Evolutionary conservation across 2,329 filamentous ascomycete species (phyloP).

Genomic region (Xylariaceae sp.): DNA sequence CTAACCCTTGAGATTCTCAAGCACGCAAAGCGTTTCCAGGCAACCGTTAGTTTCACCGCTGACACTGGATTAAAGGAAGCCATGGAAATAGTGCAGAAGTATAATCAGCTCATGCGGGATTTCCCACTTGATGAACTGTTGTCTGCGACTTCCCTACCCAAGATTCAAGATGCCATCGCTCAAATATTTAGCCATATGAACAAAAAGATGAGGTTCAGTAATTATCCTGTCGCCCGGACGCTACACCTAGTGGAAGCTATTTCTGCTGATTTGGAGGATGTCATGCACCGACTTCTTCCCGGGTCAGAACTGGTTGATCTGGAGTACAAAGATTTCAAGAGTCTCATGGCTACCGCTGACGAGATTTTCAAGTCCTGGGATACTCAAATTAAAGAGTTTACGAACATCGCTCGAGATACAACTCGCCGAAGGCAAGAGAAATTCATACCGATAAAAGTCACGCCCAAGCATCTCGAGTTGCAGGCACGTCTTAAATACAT

Average conservation of each 20-base stretch:
- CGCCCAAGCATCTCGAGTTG: conserved; percentile 78
- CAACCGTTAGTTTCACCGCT: conserved; percentile 91
- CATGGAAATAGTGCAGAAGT: conserved; percentile 94
- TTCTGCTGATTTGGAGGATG: conserved; percentile 83
- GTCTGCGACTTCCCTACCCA: conserved; percentile 82
- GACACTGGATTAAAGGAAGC: conserved; percentile 96
- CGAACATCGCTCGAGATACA: conserved; percentile 92
- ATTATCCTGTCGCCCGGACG: conserved; percentile 88
- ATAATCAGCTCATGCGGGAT: conserved; percentile 98
- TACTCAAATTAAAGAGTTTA: conserved; percentile 94
- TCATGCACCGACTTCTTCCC: conserved; percentile 79
- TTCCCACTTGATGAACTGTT: conserved; percentile 93
- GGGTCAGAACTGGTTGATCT: conserved; percentile 87
- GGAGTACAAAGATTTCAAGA: conserved; percentile 84
- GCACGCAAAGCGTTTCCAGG: conserved; percentile 96
- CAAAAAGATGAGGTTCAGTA: conserved; percentile 94
- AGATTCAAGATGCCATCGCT: conserved; percentile 82
- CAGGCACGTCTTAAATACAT: conserved; percentile 93
- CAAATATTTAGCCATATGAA: conserved; percentile 93
- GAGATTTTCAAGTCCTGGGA: conserved; percentile 92
- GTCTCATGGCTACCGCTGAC: conserved; percentile 77
- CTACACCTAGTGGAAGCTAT: conserved; percentile 95
- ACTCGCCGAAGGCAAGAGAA: conserved; percentile 92
- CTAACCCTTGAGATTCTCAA: conserved; percentile 93
- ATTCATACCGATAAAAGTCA: conserved; percentile 97